Base-by-base conservation (phyloP, 495 filamentous ascomycete species). In the Hypoxylon fuscum region DNA sequence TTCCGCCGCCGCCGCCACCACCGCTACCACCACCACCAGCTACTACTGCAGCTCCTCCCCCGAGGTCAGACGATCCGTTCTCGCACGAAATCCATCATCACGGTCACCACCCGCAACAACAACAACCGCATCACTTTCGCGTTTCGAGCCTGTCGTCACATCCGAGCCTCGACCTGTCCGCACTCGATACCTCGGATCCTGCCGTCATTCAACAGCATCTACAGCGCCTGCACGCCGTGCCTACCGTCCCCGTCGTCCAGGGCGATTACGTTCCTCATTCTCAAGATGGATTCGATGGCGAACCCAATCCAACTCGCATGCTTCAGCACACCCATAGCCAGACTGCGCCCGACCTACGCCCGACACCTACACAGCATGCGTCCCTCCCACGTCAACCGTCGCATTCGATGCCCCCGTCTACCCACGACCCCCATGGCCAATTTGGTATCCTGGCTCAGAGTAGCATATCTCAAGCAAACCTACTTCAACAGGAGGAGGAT, bases 381-480 rank as follows among this genome's bases (percentile, higher is more conserved):
- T 49, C 66, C 47, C 57, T 53, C 17, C 45, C 63, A 41, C 34
- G 42, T 10, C 71, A 71, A 10, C 64, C 74, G 27, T 72, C 72
- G 32, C 74, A 73, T 10, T 72, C 70, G 49, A 58, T 63, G 14
- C 64, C 69, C 18, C 45, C 59, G n/a, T n/a, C n/a, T n/a, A n/a
- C n/a, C n/a, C n/a, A n/a, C n/a, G n/a, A n/a, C 8, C 25, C 45
- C 5, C 49, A 61, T 18, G 68, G 65, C 7, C 79, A 80, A 50
- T 82, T 81, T 54, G 79, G 79, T n/a, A 74, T 81, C 53, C 61
- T 81, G 60, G 74, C 74, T 9, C 71, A 74, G 32, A 74, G 52
- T 54, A 59, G 67, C 52, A 73, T 72, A 31, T 66, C 74, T 51
- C 75, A 79, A 56, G 68, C 72, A 6, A 62, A 71, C 47, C 77